phyloP scores from a whole-genome alignment of 805 yeast species.

The Candida krabiensis region DNA sequence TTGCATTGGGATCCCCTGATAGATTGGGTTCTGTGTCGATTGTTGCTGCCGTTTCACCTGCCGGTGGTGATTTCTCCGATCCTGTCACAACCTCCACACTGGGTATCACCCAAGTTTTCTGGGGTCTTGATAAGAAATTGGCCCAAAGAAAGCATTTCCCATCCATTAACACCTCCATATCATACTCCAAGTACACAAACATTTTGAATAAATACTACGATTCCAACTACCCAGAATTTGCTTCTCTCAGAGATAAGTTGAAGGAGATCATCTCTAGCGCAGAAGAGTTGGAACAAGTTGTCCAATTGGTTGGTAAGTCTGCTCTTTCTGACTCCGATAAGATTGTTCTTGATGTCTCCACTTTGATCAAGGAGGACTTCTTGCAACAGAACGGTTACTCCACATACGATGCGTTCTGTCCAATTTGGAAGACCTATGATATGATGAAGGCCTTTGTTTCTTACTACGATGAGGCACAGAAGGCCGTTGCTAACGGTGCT shows the following conservation, averaged over 20 bases:
- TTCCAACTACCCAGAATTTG: slow-evolving; percentile 84
- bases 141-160: slow-evolving; percentile 99
- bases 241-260: slow-evolving; percentile 84
- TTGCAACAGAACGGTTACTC: slow-evolving; percentile 99
- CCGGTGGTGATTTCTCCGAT: slow-evolving; percentile 99
- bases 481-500: slow-evolving; percentile 91
- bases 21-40: slow-evolving; percentile 98
- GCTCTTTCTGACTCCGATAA: slow-evolving; percentile 96
- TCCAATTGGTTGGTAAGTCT: slow-evolving; percentile 97
- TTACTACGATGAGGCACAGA: slow-evolving; percentile 96
- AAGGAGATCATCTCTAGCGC: slow-evolving; percentile 95
- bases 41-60: slow-evolving; percentile 99
- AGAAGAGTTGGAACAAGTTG: slow-evolving; percentile 98
- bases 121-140: slow-evolving; percentile 99
- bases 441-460: slow-evolving; percentile 96
- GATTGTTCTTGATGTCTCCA: slow-evolving; percentile 91
- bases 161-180: slow-evolving; percentile 92
- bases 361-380: slow-evolving; percentile 94
- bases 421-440: slow-evolving; percentile 97
- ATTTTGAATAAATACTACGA: slow-evolving; percentile 86
- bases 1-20: slow-evolving; percentile 93
- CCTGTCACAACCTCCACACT: slow-evolving; percentile 98
- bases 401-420: slow-evolving; percentile 97
- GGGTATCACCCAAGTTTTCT: slow-evolving; percentile 99
- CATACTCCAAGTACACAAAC: slow-evolving; percentile 94